Conservation (phyloP, 208 protist genomes). For the Perkinsela sp. region DNA sequence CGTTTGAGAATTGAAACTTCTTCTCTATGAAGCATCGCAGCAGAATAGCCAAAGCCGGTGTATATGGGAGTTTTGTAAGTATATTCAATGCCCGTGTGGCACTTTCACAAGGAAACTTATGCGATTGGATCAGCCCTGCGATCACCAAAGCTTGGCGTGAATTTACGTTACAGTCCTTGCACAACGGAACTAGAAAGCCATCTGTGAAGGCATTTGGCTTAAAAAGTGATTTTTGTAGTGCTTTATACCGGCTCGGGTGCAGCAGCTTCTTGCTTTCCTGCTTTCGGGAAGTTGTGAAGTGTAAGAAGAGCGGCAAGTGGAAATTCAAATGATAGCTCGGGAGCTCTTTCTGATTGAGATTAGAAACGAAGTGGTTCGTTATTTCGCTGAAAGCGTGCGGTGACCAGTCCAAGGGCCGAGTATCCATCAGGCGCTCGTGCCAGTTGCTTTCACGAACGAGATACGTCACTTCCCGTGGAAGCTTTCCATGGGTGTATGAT, state of each 20-base stretch:
- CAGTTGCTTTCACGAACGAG: slow-evolving; percentile 30
- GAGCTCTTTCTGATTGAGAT: slow-evolving; percentile 79
- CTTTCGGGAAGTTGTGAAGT: slow-evolving; percentile 12
- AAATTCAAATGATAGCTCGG: slow-evolving; percentile 91
- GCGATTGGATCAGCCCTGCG: slow-evolving; percentile 65
- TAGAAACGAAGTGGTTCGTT: slow-evolving; percentile 83
- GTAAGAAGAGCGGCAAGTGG: slow-evolving; percentile 76
- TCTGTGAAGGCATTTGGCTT: slow-evolving; percentile 97
- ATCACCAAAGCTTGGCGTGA: slow-evolving; percentile 79
- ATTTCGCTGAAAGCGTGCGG: slow-evolving; percentile 76
- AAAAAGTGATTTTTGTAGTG: slow-evolving; percentile 86
- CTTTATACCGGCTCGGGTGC: slow-evolving; percentile 91
- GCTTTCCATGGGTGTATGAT: background rate
- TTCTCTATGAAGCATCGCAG: slow-evolving; percentile 85
- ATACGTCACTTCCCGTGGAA: background rate
- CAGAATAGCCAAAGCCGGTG: slow-evolving; percentile 64
- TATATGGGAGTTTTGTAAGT: slow-evolving; percentile 67
- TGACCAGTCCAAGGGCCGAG: slow-evolving; percentile 75
- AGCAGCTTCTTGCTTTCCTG: slow-evolving; percentile 46
- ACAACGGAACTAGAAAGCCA: slow-evolving; percentile 88
- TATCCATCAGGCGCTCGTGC: slow-evolving; percentile 88
- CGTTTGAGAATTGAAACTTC: slow-evolving; percentile 83
- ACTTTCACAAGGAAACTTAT: slow-evolving; percentile 50
- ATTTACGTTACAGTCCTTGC: slow-evolving; percentile 69
- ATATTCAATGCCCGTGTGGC: slow-evolving; percentile 77